Conservation (phyloP, 768 basidiomycete genomes). For the Boletus rubescentipes region DNA sequence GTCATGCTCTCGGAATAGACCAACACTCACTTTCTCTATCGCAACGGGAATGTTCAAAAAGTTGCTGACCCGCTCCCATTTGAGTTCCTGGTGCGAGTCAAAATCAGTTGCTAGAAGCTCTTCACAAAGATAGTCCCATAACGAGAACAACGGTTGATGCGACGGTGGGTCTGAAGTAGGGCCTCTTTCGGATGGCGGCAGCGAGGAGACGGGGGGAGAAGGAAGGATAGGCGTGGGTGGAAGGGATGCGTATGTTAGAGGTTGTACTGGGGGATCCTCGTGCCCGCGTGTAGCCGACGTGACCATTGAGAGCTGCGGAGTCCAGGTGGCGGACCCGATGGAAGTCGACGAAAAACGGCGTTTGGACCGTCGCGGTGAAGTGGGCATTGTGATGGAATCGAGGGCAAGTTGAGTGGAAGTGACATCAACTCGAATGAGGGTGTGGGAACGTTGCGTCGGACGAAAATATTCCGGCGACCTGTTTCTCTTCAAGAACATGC, state of each 20-base stretch:
- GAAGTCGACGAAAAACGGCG: constrained; percentile 34
- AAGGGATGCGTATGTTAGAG: constrained; percentile 66
- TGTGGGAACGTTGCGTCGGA: constrained; percentile 17
- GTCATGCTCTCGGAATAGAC: not conserved
- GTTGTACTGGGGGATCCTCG: constrained; percentile 27
- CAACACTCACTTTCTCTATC: constrained; percentile 78
- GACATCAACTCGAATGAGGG: not conserved
- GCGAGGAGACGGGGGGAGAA: constrained; percentile 37
- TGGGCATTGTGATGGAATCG: constrained; percentile 22
- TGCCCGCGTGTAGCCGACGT: constrained; percentile 13
- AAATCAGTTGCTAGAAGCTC: constrained; percentile 91
- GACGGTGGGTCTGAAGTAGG: constrained; percentile 16
- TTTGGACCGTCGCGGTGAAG: constrained; percentile 33
- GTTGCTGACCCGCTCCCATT: constrained; percentile 96
- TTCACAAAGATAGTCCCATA: constrained; percentile 91
- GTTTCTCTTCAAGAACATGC: constrained; percentile 14
- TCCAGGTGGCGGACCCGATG: constrained; percentile 24
- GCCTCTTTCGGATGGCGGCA: constrained; percentile 19
- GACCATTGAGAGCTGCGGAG: constrained; percentile 11
- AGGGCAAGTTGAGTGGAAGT: not conserved
- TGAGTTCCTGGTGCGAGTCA: constrained; percentile 89
- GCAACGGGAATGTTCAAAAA: constrained; percentile 91
- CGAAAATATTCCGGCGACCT: not conserved
- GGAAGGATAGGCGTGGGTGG: constrained; percentile 69
- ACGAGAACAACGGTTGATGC: constrained; percentile 59